Percentiles rank a stretch among this genome's conserved stretches.
Evolutionary conservation across 164 flowering plant genomes (phyloP).

Genomic region (Nymphaea colorata): DNA sequence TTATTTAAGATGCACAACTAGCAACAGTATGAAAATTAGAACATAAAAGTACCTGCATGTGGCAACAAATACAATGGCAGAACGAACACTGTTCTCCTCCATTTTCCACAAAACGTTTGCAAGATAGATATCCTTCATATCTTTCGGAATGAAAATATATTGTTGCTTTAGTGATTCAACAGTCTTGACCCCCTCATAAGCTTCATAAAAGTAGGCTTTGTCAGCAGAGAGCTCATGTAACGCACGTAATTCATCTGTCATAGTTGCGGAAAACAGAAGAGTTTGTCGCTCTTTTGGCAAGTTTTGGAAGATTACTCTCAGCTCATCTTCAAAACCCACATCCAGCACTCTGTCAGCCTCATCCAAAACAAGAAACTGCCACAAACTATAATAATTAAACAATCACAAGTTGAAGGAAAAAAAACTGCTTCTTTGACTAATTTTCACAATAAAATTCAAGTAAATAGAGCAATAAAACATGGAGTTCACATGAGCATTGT

Average conservation of each 20-base stretch:
- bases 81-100: conserved; percentile 68
- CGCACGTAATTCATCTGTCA: conserved; percentile 58
- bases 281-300: conserved; percentile 84
- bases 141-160: conserved; percentile 47
- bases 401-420: not conserved
- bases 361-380: conserved; percentile 85
- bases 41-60: conserved; percentile 53
- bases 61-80: conserved; percentile 78
- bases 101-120: conserved; percentile 57
- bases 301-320: conserved; percentile 61
- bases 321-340: conserved; percentile 80
- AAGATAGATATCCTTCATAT: conserved; percentile 79
- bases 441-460: not conserved
- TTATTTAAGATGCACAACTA: not conserved
- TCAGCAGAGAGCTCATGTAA: conserved; percentile 76
- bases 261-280: conserved; percentile 86
- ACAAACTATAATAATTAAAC: conserved; percentile 5
- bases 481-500: not conserved
- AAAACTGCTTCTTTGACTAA: too few relatives aligned
- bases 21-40: not conserved
- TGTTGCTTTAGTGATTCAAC: conserved; percentile 88
- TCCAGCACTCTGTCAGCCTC: conserved; percentile 97
- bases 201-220: conserved; percentile 75
- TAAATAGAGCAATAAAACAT: not conserved
- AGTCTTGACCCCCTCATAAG: conserved; percentile 80